Evolutionary conservation across 371 early-diverging fungal genomes (phyloP).

Genomic region (Rhizomucor pusillus): DNA sequence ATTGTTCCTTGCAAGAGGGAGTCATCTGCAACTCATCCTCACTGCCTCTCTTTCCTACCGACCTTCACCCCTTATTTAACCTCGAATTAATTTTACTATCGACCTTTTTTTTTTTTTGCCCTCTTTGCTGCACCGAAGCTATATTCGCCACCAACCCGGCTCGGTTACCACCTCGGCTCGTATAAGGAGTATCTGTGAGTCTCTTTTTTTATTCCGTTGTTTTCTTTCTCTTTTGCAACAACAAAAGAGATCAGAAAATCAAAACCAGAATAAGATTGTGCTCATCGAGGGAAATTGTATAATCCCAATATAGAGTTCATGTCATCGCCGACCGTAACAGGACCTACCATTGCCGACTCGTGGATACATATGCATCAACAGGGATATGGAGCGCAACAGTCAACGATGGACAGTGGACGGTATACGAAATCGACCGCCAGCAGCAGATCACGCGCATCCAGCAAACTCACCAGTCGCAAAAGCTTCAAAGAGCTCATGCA

Average conservation of each 20-base stretch:
- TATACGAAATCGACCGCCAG: conserved; percentile 19
- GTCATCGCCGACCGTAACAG: conserved; percentile 45
- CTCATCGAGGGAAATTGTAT: too few species aligned
- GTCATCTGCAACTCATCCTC: too few species aligned
- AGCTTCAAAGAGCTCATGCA: conserved; percentile 15
- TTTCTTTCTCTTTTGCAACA: not conserved
- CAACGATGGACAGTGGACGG: conserved; percentile 5
- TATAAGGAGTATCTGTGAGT: not conserved
- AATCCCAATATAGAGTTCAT: conserved; percentile 21
- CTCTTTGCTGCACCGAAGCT: not conserved
- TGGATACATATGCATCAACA: conserved; percentile 47
- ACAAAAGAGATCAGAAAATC: too few species aligned
- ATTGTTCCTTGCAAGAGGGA: too few species aligned
- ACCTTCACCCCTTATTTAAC: not conserved
- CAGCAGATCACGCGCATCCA: conserved; percentile 16
- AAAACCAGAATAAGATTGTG: too few species aligned
- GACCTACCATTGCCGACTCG: conserved; percentile 34
- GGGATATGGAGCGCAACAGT: conserved; percentile 18
- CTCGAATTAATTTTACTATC: conserved; percentile 4
- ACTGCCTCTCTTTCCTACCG: too few species aligned
- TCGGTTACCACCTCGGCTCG: too few species aligned
- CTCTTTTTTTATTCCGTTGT: not conserved
- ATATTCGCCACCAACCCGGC: too few species aligned
- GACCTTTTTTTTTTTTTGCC: not conserved
- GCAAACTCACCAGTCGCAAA: conserved; percentile 10